Evolutionary conservation across 495 filamentous ascomycete genomes (phyloP).

Genomic region (Cercophora scortea): DNA sequence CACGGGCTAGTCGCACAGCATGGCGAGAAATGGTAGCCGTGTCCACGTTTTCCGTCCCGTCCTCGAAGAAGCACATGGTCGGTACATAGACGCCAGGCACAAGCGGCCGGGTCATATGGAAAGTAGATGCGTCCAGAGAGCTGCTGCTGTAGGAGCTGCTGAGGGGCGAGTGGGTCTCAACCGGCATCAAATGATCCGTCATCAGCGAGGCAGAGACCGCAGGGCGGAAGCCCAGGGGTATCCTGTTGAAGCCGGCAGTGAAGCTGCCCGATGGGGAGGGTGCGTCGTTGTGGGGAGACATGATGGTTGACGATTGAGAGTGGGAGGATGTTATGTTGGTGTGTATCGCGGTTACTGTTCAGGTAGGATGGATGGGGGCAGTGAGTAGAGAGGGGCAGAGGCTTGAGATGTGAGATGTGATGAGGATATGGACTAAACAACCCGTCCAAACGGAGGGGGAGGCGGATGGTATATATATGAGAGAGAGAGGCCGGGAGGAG

Average conservation of each 20-base stretch:
- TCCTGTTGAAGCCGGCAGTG: slow-evolving; percentile 36
- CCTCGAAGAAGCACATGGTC: slow-evolving; percentile 81
- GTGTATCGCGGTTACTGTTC: too few species aligned
- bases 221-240: slow-evolving; percentile 30
- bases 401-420: not conserved
- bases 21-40: slow-evolving; percentile 60
- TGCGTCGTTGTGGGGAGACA: slow-evolving; percentile 47
- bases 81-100: slow-evolving; percentile 78
- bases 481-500: slow-evolving; percentile 10
- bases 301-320: slow-evolving; percentile 11
- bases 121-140: slow-evolving; percentile 27
- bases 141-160: slow-evolving; percentile 36
- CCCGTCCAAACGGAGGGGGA: slow-evolving; percentile 3
- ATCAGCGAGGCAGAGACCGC: slow-evolving; percentile 25
- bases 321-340: too few species aligned
- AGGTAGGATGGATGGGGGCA: not conserved
- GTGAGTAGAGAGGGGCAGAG: not conserved
- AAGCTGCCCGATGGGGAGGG: slow-evolving; percentile 41
- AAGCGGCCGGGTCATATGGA: slow-evolving; percentile 51
- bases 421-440: not conserved
- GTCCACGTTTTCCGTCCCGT: slow-evolving; percentile 71
- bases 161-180: slow-evolving; percentile 29
- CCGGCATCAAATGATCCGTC: slow-evolving; percentile 15
- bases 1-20: slow-evolving; percentile 72
- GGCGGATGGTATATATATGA: slow-evolving; percentile 26